A percentile compares a stretch with the other conserved stretches of the same genome.
These are phyloP conservation scores for Verticillium nubilum DNA, from an alignment of 2,329 filamentous ascomycete genomes.

Conservation along the genomic window DNA sequence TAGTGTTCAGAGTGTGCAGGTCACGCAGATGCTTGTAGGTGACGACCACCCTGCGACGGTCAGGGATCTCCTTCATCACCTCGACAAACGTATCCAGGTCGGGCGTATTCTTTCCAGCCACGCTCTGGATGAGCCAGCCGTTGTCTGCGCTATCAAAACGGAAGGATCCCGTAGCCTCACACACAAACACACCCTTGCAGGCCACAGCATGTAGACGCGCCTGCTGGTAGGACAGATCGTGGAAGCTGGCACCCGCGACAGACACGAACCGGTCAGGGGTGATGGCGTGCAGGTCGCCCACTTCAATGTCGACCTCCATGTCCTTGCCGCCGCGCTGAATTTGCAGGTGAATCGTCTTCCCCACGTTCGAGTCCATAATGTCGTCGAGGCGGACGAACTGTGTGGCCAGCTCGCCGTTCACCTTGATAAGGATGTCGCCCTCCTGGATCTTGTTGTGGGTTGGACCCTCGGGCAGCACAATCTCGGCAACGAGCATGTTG, in stretches of 20 bases:
- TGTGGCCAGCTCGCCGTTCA: constrained; percentile 88
- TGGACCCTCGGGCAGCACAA: constrained; percentile 85
- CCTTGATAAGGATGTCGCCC: constrained; percentile 87
- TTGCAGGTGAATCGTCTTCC: constrained; percentile 68
- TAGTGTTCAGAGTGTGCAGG: constrained; percentile 88
- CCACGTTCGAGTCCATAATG: constrained; percentile 84
- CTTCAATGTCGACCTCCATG: constrained; percentile 74
- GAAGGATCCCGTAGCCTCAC: constrained; percentile 92
- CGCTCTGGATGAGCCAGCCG: constrained; percentile 88
- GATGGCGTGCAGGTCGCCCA: constrained; percentile 88
- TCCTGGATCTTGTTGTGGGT: constrained; percentile 85
- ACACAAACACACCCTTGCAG: constrained; percentile 88
- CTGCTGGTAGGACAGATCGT: constrained; percentile 95
- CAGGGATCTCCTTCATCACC: constrained; percentile 83
- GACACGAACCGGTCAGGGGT: constrained; percentile 94
- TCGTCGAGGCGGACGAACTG: constrained; percentile 90
- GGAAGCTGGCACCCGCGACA: constrained; percentile 90
- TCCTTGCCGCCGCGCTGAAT: constrained; percentile 87
- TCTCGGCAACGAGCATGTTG: constrained; percentile 95
- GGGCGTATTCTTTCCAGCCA: constrained; percentile 87
- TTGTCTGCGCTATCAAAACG: constrained; percentile 85
- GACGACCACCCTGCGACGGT: constrained; percentile 78
- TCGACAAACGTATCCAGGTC: constrained; percentile 85
- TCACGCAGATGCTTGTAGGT: constrained; percentile 95
- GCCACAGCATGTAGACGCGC: constrained; percentile 92